Percentiles rank a stretch among this genome's conserved stretches.
Evolutionary conservation across 495 filamentous ascomycete species (phyloP).

Genomic region (Niebla homalea): DNA sequence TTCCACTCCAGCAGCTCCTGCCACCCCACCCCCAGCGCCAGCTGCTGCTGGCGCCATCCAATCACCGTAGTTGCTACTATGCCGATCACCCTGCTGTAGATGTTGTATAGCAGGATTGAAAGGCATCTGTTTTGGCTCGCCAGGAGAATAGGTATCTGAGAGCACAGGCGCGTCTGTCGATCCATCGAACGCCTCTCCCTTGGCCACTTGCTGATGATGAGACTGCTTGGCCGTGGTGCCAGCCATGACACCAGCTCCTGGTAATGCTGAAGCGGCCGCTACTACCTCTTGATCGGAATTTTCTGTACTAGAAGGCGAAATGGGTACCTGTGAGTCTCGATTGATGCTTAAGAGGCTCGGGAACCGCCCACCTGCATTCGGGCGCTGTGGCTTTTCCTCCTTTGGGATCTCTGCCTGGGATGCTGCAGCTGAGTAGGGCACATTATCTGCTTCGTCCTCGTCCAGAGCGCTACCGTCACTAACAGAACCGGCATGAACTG

Average conservation of each 20-base stretch:
- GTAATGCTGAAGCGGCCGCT: conserved; percentile 40
- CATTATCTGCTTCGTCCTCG: conserved; percentile 70
- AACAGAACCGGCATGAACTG: conserved; percentile 46
- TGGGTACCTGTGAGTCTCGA: conserved; percentile 60
- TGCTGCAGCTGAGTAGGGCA: conserved; percentile 52
- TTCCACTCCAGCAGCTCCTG: conserved; percentile 6
- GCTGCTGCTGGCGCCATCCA: conserved; percentile 27
- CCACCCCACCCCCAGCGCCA: background rate
- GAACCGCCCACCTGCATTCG: conserved; percentile 77
- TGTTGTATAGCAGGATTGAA: background rate
- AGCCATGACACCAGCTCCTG: conserved; percentile 30
- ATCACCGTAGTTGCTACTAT: conserved; percentile 31
- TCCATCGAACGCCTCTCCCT: conserved; percentile 2
- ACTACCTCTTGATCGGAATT: conserved; percentile 53
- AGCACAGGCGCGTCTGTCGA: background rate
- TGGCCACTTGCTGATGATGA: background rate
- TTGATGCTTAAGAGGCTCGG: conserved; percentile 75
- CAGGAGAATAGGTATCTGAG: background rate
- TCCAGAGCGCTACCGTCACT: conserved; percentile 67
- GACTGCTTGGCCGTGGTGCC: background rate
- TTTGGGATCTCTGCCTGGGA: conserved; percentile 36
- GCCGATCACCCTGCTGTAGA: conserved; percentile 16
- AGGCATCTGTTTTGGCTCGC: conserved; percentile 5
- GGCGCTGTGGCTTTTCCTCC: conserved; percentile 41
- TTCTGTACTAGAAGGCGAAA: conserved; percentile 58